Base-by-base conservation (phyloP, 2,329 filamentous ascomycete genomes). In the Aurifilum marmelostoma region DNA sequence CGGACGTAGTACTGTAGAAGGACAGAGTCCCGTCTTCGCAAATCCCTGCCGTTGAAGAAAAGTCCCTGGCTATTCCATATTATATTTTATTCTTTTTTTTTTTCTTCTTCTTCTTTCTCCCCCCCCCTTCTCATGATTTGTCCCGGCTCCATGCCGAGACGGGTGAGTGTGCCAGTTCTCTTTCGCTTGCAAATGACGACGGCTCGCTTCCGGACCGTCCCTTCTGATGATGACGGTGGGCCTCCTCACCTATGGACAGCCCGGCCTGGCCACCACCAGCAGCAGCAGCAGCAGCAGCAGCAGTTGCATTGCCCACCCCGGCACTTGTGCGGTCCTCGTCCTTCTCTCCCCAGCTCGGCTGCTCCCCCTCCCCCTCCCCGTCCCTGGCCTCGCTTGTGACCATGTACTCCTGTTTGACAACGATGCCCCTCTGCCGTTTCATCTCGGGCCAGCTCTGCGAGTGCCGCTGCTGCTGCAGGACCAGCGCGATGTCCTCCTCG, bases 351-450 rank as follows among this genome's bases (percentile, higher is more conserved):
- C 27, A 50, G 27, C 61, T 37, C 29, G 4, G 34, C 34, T 34
- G 34, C 34, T 41, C 32, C 27, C 24, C 18, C n/a, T n/a, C n/a
- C n/a, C n/a, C n/a, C n/a, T n/a, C n/a, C n/a, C n/a, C n/a, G n/a
- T n/a, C n/a, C 24, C 47, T 66, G 24, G 37, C 54, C 54, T 66
- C 64, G 52, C 64, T 64, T 8, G 61, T 56, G 8, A 64, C 66
- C 18, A 39, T 64, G 66, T 59, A 64, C 39, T 67, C 66, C 50
- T 67, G 66, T 29, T 50, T 58, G 6, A 67, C 60, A 3, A 64
- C n/a, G 29, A 67, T 67, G 11, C 64, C 39, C 4, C 64, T 60
- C 27, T 39, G 64, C 24, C 6, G 34, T 16, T 7, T 41, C 21
- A 47, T 47, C 24, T 66, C 64, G 16, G 64, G 52, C 61, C 41